A percentile compares a stretch with the other conserved stretches of the same genome.
Evolutionary conservation across 345 rosid genomes (phyloP).

Genomic region (Sisymbrium irio): DNA sequence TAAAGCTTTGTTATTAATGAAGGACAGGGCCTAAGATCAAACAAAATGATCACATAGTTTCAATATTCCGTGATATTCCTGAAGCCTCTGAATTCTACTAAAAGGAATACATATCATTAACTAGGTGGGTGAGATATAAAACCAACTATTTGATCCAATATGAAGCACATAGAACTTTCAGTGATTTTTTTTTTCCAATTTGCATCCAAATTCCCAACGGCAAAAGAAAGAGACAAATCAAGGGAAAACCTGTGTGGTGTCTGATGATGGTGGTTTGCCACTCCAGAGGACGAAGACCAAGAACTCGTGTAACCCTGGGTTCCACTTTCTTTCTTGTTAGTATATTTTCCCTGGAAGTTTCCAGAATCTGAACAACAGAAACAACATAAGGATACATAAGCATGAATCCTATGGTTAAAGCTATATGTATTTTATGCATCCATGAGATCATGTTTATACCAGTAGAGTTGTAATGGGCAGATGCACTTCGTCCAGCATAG

Average conservation of each 20-base stretch:
- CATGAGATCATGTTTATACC: conserved; percentile 47
- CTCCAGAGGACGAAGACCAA: conserved; percentile 51
- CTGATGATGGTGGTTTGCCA: conserved; percentile 38
- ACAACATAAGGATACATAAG: background rate
- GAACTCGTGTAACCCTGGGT: conserved; percentile 48
- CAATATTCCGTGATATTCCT: background rate
- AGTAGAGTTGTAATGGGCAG: conserved; percentile 42
- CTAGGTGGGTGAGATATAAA: background rate
- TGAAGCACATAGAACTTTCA: background rate
- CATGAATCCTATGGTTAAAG: conserved; percentile 29
- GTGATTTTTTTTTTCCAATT: background rate
- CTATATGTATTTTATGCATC: background rate
- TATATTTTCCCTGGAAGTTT: conserved; percentile 51
- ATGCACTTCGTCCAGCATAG: conserved; percentile 55
- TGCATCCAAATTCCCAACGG: background rate
- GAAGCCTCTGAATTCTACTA: background rate
- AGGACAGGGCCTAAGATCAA: background rate
- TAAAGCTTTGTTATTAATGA: background rate
- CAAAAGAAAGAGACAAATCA: conserved; percentile 4
- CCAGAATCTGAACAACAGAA: conserved; percentile 57
- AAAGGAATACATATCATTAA: conserved; percentile 1
- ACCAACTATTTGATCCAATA: background rate
- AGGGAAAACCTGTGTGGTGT: conserved; percentile 51
- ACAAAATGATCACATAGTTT: background rate
- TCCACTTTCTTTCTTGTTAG: conserved; percentile 80